These are phyloP conservation scores for Pythium folliculosum DNA, from an alignment of 352 stramenopile genomes.

Conservation along the genomic window DNA sequence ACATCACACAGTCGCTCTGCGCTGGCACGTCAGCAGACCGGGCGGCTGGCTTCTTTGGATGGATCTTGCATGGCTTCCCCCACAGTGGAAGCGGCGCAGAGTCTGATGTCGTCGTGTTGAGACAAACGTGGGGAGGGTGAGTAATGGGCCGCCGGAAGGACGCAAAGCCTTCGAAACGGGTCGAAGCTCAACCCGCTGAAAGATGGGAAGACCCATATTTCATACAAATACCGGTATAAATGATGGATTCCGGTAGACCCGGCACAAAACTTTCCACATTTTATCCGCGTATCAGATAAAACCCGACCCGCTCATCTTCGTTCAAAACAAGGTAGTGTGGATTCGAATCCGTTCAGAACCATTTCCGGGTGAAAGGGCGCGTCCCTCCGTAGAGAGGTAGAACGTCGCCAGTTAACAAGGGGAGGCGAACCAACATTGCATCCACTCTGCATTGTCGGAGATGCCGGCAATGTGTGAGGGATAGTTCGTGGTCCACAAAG, in stretches of 20 bases:
- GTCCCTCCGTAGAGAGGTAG: slow-evolving; percentile 10
- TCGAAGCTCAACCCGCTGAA: not conserved
- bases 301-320: slow-evolving; percentile 7
- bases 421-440: not conserved
- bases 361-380: slow-evolving; percentile 12
- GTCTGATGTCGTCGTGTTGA: slow-evolving; percentile 9
- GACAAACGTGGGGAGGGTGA: slow-evolving; percentile 1
- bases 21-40: slow-evolving; percentile 4
- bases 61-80: not conserved
- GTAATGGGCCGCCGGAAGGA: slow-evolving; percentile 9
- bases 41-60: slow-evolving; percentile 1
- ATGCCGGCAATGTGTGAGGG: too few species aligned
- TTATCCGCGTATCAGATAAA: not conserved
- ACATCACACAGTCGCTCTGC: not conserved
- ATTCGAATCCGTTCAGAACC: slow-evolving; percentile 6
- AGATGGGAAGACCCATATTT: not conserved
- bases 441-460: too few species aligned
- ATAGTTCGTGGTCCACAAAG: too few species aligned
- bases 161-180: slow-evolving; percentile 2
- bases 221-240: slow-evolving; percentile 3
- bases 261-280: slow-evolving; percentile 11
- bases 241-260: not conserved
- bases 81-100: too few species aligned
- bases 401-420: slow-evolving; percentile 1
- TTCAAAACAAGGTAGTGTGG: slow-evolving; percentile 3